phyloP scores from a whole-genome alignment of 441 rosid genomes.

The Mallotus japonicus region DNA sequence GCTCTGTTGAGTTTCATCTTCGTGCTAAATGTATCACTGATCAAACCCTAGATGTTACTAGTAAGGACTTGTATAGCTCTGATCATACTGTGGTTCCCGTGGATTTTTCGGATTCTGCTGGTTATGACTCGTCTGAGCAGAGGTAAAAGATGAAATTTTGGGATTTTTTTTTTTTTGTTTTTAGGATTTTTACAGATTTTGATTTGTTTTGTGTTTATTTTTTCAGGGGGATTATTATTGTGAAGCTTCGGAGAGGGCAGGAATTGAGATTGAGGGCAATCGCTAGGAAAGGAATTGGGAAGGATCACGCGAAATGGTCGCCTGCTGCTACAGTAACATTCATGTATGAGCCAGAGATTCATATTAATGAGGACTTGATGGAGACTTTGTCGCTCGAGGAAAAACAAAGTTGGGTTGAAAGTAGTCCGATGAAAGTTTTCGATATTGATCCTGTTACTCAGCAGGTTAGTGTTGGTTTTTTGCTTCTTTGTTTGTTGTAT shows the following conservation, averaged over 20 bases:
- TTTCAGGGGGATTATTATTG: constrained; percentile 81
- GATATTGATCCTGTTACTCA: constrained; percentile 57
- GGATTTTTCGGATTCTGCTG: constrained; percentile 58
- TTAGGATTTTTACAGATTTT: too few relatives aligned
- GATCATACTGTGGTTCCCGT: constrained; percentile 87
- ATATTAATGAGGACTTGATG: constrained; percentile 87
- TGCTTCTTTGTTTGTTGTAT: neutral
- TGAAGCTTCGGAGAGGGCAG: constrained; percentile 81
- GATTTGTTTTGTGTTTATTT: neutral
- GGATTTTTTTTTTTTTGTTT: neutral
- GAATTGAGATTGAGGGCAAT: constrained; percentile 83
- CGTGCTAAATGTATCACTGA: constrained; percentile 71
- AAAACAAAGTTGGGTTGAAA: constrained; percentile 67
- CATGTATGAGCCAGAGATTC: constrained; percentile 87
- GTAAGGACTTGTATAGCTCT: constrained; percentile 78
- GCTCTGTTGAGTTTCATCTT: constrained; percentile 94
- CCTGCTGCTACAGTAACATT: constrained; percentile 97
- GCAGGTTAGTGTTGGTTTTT: constrained; percentile 41
- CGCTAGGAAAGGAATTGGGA: constrained; percentile 90
- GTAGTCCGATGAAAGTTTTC: constrained; percentile 88
- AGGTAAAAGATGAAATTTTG: constrained; percentile 32
- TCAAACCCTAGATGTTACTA: constrained; percentile 87
- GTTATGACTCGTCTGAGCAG: constrained; percentile 57
- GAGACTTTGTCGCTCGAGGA: constrained; percentile 68
- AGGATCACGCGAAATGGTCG: constrained; percentile 98